Evolutionary conservation across 305 asterid species (phyloP).

Genomic region (Lippia alba): DNA sequence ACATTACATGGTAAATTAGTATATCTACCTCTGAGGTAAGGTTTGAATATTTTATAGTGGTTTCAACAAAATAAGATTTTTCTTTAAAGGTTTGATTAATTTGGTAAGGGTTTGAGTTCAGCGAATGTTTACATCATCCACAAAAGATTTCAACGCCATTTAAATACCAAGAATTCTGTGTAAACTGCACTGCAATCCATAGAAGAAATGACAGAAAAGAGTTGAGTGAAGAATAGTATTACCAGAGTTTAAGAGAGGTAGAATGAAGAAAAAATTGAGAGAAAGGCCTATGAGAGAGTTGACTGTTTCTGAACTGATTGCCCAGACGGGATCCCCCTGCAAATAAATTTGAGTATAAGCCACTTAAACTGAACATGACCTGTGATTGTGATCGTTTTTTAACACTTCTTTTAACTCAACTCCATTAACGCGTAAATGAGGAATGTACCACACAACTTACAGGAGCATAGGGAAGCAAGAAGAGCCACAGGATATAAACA

Average conservation of each 20-base stretch:
- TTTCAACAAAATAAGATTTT: background rate
- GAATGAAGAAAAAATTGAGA: constrained; percentile 85
- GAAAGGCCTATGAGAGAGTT: constrained; percentile 76
- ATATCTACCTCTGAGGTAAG: too few species aligned
- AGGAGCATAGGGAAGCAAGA: constrained; percentile 94
- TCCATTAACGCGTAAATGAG: background rate
- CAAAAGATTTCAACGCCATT: background rate
- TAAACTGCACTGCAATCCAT: constrained; percentile 3
- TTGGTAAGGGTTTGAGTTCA: background rate
- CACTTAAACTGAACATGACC: background rate
- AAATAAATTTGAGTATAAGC: background rate
- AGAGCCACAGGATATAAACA: constrained; percentile 83
- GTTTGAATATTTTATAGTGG: background rate
- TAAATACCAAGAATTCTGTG: background rate
- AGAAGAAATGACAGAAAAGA: background rate
- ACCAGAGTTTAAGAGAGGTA: constrained; percentile 75
- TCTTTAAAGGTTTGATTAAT: background rate
- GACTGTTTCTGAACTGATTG: constrained; percentile 82
- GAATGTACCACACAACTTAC: constrained; percentile 39
- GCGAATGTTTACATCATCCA: background rate
- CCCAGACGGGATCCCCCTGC: constrained; percentile 96
- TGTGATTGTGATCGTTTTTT: background rate
- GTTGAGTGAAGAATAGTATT: constrained; percentile 13
- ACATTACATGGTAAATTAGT: too few species aligned
- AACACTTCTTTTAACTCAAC: too few species aligned